A percentile compares a stretch with the other conserved stretches of the same genome.
These are phyloP conservation scores for Xylaria sp. DNA, from an alignment of 2,329 filamentous ascomycete species.

Conservation along the genomic window DNA sequence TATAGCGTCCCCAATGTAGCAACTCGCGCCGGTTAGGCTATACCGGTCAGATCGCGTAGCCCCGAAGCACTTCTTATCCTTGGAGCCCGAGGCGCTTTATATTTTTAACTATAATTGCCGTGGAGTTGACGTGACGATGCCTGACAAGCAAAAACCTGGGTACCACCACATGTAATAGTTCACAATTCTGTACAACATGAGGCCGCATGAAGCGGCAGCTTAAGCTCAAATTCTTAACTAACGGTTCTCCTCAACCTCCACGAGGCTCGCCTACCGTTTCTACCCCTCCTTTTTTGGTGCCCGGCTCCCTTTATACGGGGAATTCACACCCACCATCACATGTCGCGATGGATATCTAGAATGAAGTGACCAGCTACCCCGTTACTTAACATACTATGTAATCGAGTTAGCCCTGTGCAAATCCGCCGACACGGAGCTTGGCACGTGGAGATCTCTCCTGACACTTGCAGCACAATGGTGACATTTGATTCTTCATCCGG, in stretches of 20 bases:
- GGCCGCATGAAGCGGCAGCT: not conserved
- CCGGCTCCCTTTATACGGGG: not conserved
- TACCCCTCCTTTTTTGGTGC: not conserved
- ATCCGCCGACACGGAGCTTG: slow-evolving; percentile 18
- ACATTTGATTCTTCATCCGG: slow-evolving; percentile 4
- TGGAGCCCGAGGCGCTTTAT: not conserved
- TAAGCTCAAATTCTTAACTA: not conserved
- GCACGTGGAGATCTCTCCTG: slow-evolving; percentile 23
- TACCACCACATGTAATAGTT: not conserved
- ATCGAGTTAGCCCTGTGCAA: slow-evolving; percentile 24
- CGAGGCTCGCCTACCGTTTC: slow-evolving; percentile 1
- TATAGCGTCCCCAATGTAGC: not conserved
- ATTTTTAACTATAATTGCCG: not conserved
- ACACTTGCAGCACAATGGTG: slow-evolving; percentile 24
- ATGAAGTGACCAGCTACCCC: not conserved
- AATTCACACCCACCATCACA: not conserved
- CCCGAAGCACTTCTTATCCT: not conserved
- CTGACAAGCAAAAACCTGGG: not conserved
- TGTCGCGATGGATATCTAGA: not conserved
- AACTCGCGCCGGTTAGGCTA: not conserved
- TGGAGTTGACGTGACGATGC: not conserved
- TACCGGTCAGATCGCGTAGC: not conserved
- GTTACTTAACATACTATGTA: not conserved
- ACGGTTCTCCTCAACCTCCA: not conserved
- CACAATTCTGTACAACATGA: not conserved